phyloP scores from a whole-genome alignment of 2,329 filamentous ascomycete species.

The Cladobotryum protrusum region DNA sequence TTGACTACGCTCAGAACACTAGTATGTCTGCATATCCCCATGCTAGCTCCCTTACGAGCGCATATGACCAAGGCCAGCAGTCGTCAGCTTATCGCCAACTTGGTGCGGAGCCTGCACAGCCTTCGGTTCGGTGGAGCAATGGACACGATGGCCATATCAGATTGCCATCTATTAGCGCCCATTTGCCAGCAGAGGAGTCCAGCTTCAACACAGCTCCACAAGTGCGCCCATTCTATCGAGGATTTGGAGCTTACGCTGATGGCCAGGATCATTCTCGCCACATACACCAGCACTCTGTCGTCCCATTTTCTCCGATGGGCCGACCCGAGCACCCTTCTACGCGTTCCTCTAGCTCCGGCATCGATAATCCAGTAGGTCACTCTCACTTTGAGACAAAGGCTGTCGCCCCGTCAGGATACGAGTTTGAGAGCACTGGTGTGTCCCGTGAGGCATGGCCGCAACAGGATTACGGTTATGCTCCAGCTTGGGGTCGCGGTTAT shows the following conservation, averaged over 20 bases:
- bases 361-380: constrained; percentile 2
- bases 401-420: constrained; percentile 3
- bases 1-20: constrained; percentile 12
- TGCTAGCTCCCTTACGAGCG: neutral
- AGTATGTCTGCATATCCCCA: neutral
- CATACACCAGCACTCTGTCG: constrained; percentile 19
- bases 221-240: neutral
- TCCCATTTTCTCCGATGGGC: constrained; percentile 15
- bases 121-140: neutral
- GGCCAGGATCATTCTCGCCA: constrained; percentile 8
- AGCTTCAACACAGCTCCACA: neutral
- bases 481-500: neutral
- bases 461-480: neutral
- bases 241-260: too few relatives aligned
- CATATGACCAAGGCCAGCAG: constrained; percentile 1
- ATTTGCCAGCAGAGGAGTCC: constrained; percentile 10
- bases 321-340: constrained; percentile 7
- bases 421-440: constrained; percentile 1
- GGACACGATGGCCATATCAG: constrained; percentile 10
- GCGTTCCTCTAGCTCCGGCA: constrained; percentile 18
- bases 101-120: neutral
- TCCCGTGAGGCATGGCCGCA: neutral
- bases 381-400: constrained; percentile 4
- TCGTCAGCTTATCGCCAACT: neutral
- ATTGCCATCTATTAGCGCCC: constrained; percentile 20